A percentile compares a stretch with the other conserved stretches of the same genome.
Evolutionary conservation across 2,329 filamentous ascomycete genomes (phyloP).

Genomic region (Dactylonectria estremocensis): DNA sequence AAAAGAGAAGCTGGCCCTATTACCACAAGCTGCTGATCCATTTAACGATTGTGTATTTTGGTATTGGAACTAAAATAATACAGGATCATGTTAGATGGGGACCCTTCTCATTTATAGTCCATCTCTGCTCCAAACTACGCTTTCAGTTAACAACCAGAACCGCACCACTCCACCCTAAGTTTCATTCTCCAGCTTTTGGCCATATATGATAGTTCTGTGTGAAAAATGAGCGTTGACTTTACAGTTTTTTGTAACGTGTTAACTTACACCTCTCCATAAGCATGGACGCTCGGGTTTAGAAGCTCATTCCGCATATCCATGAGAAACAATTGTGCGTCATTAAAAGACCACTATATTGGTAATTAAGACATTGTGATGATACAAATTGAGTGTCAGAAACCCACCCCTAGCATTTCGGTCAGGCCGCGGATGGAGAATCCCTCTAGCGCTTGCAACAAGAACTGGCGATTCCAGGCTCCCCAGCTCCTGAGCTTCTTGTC

Average conservation of each 20-base stretch:
- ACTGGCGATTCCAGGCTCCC: slow-evolving; percentile 40
- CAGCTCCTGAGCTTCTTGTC: slow-evolving; percentile 45
- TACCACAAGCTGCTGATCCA: too few species aligned
- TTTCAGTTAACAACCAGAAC: too few species aligned
- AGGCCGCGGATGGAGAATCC: slow-evolving; percentile 41
- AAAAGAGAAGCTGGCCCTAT: too few species aligned
- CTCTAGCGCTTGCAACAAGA: slow-evolving; percentile 37
- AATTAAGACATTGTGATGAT: neutral
- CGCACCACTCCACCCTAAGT: neutral
- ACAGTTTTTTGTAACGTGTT: neutral
- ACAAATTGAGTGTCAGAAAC: neutral
- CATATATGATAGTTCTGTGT: slow-evolving; percentile 10
- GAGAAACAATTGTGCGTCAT: slow-evolving; percentile 28
- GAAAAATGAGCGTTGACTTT: neutral
- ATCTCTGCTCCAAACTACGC: too few species aligned
- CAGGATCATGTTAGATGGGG: too few species aligned
- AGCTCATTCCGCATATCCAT: slow-evolving; percentile 31
- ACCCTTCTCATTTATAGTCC: too few species aligned
- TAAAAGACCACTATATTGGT: slow-evolving; percentile 22
- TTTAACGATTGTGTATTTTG: too few species aligned
- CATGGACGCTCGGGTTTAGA: slow-evolving; percentile 23
- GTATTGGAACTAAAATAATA: too few species aligned
- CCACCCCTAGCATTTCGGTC: slow-evolving; percentile 36
- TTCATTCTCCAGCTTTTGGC: neutral
- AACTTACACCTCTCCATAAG: slow-evolving; percentile 25